Conservation (phyloP, 306 rosid genomes). For the Gleditsia sinensis region DNA sequence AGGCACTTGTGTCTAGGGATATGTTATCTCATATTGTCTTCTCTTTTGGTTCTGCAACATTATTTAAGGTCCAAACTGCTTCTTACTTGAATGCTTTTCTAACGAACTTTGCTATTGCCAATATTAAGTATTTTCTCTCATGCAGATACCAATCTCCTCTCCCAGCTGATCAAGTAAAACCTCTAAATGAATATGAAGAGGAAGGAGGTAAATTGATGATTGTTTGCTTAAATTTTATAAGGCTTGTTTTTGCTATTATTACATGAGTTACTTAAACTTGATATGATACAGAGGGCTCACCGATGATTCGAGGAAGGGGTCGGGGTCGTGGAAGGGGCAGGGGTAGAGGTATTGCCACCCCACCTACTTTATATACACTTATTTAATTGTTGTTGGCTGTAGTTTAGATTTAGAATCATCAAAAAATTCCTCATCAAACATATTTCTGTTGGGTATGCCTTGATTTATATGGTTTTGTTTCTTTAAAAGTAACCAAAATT, state of each 20-base stretch:
- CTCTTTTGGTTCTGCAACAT: not conserved
- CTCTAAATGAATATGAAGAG: constrained; percentile 69
- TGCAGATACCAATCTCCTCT: constrained; percentile 84
- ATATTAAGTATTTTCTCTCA: constrained; percentile 15
- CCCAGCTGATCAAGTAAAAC: constrained; percentile 84
- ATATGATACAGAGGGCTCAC: constrained; percentile 65
- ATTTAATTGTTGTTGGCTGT: constrained; percentile 9
- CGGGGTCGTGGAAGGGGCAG: constrained; percentile 78
- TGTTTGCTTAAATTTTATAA: constrained; percentile 5
- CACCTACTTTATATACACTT: constrained; percentile 17
- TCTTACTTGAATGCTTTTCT: not conserved
- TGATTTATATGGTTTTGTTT: not conserved
- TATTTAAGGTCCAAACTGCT: not conserved
- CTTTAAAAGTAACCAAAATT: not conserved
- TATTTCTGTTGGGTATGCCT: not conserved
- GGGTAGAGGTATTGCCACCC: constrained; percentile 58
- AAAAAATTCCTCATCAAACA: not conserved
- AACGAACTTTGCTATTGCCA: not conserved
- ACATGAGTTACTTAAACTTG: constrained; percentile 10
- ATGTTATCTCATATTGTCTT: not conserved
- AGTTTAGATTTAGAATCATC: not conserved
- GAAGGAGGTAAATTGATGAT: constrained; percentile 63
- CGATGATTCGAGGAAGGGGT: constrained; percentile 66
- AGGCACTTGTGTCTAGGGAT: not conserved
- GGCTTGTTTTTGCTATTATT: not conserved